Percentiles rank a stretch among this genome's conserved stretches.
These are phyloP conservation scores for Gentiana macrophylla DNA, from an alignment of 257 asterid genomes.

Conservation along the genomic window DNA sequence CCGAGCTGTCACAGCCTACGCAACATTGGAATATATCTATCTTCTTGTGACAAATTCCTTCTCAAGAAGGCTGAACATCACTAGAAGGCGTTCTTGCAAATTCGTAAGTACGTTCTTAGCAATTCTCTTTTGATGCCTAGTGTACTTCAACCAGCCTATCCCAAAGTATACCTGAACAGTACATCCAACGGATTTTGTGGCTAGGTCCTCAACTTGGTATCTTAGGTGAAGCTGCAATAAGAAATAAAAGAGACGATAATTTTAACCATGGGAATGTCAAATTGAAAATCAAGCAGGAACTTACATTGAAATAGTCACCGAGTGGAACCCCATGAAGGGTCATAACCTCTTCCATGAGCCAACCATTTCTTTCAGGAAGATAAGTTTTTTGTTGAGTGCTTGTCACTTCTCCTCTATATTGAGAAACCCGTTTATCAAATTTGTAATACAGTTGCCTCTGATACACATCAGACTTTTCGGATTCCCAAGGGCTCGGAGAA, in stretches of 20 bases:
- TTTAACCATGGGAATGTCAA: background rate
- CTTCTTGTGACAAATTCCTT: slow-evolving; percentile 70
- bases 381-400: slow-evolving; percentile 91
- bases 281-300: background rate
- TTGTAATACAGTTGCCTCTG: slow-evolving; percentile 89
- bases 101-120: slow-evolving; percentile 60
- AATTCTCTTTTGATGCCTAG: slow-evolving; percentile 69
- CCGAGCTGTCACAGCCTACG: background rate
- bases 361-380: slow-evolving; percentile 49
- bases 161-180: slow-evolving; percentile 71
- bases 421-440: slow-evolving; percentile 67
- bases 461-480: slow-evolving; percentile 69
- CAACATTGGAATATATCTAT: slow-evolving; percentile 1
- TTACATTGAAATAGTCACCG: slow-evolving; percentile 85
- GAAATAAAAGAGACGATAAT: background rate
- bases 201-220: slow-evolving; percentile 71
- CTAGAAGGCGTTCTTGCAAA: slow-evolving; percentile 69
- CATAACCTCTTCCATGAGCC: slow-evolving; percentile 95
- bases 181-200: slow-evolving; percentile 70
- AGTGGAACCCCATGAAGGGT: slow-evolving; percentile 94
- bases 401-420: slow-evolving; percentile 85
- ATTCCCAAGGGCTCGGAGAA: slow-evolving; percentile 85
- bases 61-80: slow-evolving; percentile 71
- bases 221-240: slow-evolving; percentile 70
- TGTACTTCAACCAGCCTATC: slow-evolving; percentile 71